phyloP scores from a whole-genome alignment of 106 monocot species.

The Agapanthus africanus region DNA sequence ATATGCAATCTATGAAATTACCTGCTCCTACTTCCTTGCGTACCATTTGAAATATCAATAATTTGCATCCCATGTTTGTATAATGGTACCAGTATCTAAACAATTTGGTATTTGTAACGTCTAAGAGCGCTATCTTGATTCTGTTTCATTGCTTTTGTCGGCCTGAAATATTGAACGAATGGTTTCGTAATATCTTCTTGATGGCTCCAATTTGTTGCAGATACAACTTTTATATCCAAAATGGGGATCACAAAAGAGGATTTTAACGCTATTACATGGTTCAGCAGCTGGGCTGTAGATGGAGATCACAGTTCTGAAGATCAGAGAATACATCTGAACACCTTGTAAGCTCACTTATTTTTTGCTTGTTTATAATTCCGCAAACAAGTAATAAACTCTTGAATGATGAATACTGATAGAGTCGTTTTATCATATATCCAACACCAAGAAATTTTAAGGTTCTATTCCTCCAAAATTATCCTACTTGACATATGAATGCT shows the following conservation, averaged over 20 bases:
- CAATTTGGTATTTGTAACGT: too few relatives aligned
- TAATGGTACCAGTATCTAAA: too few relatives aligned
- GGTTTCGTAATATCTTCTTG: too few relatives aligned
- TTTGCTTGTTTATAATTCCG: neutral
- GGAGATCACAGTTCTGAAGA: slow-evolving; percentile 47
- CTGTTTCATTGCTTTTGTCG: too few relatives aligned
- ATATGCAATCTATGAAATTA: too few relatives aligned
- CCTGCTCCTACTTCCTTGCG: too few relatives aligned
- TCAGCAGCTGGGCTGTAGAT: slow-evolving; percentile 99
- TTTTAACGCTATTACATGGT: slow-evolving; percentile 93
- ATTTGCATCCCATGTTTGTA: too few relatives aligned
- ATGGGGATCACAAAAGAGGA: slow-evolving; percentile 61
- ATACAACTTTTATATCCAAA: slow-evolving; percentile 46
- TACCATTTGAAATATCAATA: too few relatives aligned
- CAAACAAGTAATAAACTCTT: neutral
- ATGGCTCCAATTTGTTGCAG: slow-evolving; percentile 18
- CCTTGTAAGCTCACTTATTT: slow-evolving; percentile 20
- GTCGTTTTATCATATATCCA: too few relatives aligned
- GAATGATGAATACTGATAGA: neutral
- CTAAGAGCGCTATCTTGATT: too few relatives aligned
- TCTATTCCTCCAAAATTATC: neutral
- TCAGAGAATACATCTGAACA: slow-evolving; percentile 11
- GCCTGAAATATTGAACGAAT: too few relatives aligned
- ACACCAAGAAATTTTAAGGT: neutral
- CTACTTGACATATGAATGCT: neutral